A percentile compares a stretch with the other conserved stretches of the same genome.
Conservation (phyloP, 2,329 filamentous ascomycete genomes). For the Fusarium liriodendri region DNA sequence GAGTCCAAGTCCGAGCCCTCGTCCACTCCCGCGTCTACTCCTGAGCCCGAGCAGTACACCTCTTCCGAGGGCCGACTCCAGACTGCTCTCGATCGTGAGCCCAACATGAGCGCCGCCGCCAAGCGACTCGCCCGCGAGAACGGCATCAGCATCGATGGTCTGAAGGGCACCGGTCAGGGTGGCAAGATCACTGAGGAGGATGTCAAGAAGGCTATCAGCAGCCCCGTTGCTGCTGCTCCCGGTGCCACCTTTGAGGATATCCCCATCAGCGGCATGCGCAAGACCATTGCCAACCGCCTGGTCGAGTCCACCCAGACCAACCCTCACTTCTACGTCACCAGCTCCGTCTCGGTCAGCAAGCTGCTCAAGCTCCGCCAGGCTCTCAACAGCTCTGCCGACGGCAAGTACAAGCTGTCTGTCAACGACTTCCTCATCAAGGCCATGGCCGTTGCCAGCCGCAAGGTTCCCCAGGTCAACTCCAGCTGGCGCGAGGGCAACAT, state of each 20-base stretch:
- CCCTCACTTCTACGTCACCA: conserved; percentile 98
- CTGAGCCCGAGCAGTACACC: conserved; percentile 76
- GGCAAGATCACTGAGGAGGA: conserved; percentile 93
- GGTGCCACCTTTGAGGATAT: conserved; percentile 83
- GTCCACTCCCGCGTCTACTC: conserved; percentile 53
- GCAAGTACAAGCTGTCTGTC: conserved; percentile 99
- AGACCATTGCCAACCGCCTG: conserved; percentile 93
- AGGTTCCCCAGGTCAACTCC: conserved; percentile 95
- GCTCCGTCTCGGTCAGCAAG: conserved; percentile 91
- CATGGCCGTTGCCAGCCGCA: conserved; percentile 86
- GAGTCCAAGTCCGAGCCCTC: conserved; percentile 70
- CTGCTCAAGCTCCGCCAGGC: conserved; percentile 95
- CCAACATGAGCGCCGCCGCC: conserved; percentile 77
- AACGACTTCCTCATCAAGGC: conserved; percentile 99
- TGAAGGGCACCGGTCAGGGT: conserved; percentile 89
- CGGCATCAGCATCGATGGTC: conserved; percentile 77
- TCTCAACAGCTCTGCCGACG: conserved; percentile 87
- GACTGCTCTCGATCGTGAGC: conserved; percentile 84
- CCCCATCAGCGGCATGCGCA: conserved; percentile 92
- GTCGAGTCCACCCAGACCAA: conserved; percentile 90
- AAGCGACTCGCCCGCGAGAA: conserved; percentile 88
- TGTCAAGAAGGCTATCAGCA: conserved; percentile 84
- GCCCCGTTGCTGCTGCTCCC: conserved; percentile 63
- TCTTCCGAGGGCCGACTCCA: conserved; percentile 82
- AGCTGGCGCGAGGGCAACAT: conserved; percentile 93